Conservation (phyloP, 2,329 filamentous ascomycete genomes). For the Aspergillus pseudoterreus region DNA sequence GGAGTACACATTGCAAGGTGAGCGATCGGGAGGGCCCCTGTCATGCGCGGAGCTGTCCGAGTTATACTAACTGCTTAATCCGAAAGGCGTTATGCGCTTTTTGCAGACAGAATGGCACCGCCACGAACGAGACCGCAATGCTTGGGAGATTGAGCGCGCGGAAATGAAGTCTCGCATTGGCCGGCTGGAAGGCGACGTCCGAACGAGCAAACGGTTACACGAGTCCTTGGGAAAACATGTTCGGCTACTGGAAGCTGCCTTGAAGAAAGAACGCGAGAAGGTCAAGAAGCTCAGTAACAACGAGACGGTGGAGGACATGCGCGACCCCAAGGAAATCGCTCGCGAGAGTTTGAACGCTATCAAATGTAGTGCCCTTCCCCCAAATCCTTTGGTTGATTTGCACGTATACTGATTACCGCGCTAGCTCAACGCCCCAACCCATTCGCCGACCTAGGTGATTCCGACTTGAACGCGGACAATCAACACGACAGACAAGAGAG, state of each 20-base stretch:
- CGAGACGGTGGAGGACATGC: constrained; percentile 48
- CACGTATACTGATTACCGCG: constrained; percentile 1
- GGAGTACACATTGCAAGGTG: constrained; percentile 70
- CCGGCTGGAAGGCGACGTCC: constrained; percentile 81
- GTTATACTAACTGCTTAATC: constrained; percentile 18
- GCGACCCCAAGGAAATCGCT: constrained; percentile 43
- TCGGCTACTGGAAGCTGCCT: constrained; percentile 78
- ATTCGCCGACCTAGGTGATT: constrained; percentile 51
- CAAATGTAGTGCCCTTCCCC: constrained; percentile 30
- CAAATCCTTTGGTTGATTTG: not conserved
- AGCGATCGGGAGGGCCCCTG: constrained; percentile 17
- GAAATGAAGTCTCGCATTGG: constrained; percentile 99
- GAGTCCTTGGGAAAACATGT: constrained; percentile 89
- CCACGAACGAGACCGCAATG: constrained; percentile 94
- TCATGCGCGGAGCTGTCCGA: not conserved
- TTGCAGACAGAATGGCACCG: constrained; percentile 98
- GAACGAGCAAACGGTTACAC: constrained; percentile 82
- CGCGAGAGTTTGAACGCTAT: constrained; percentile 43
- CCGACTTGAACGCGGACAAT: constrained; percentile 39
- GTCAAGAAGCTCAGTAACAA: constrained; percentile 52
- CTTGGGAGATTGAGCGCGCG: constrained; percentile 97
- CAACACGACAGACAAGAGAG: constrained; percentile 53
- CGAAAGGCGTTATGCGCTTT: constrained; percentile 92
- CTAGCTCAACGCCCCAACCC: constrained; percentile 45
- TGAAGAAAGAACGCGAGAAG: constrained; percentile 77